Conservation (phyloP, 2,329 filamentous ascomycete genomes). For the Immersiporthe knoxdaviesiana region DNA sequence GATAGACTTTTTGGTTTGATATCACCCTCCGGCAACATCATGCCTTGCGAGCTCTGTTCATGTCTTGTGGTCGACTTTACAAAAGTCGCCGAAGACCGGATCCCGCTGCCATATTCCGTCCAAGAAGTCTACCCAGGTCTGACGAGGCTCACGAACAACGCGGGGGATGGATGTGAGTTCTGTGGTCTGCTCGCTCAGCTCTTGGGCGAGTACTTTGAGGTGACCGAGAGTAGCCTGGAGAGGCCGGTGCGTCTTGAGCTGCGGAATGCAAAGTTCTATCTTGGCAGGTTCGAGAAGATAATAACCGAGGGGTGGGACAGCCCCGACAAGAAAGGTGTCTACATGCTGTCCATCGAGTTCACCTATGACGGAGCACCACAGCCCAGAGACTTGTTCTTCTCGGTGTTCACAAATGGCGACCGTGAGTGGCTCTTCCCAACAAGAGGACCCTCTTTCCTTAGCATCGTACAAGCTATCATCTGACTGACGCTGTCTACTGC, state of each 20-base stretch:
- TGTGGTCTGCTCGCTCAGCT: neutral
- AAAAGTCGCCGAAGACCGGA: neutral
- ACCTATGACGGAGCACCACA: too few species aligned
- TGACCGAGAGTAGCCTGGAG: neutral
- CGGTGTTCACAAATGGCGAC: neutral
- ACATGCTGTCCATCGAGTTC: too few species aligned
- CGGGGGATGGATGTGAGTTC: neutral
- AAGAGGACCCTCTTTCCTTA: too few species aligned
- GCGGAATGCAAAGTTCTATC: neutral
- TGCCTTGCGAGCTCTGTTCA: neutral
- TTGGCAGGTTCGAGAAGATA: neutral
- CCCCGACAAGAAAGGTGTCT: too few species aligned
- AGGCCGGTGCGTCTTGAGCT: neutral
- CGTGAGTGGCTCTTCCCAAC: too few species aligned
- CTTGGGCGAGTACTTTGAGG: slow-evolving; percentile 1
- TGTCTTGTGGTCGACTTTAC: neutral
- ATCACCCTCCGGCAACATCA: too few species aligned
- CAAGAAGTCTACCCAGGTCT: neutral
- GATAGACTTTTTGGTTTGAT: too few species aligned
- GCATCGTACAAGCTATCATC: too few species aligned
- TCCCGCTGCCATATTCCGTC: neutral
- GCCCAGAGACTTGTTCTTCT: neutral
- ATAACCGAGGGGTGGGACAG: too few species aligned
- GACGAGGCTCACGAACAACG: neutral
- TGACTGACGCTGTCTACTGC: too few species aligned